These are phyloP conservation scores for Penicillium thymicola DNA, from an alignment of 2,329 filamentous ascomycete genomes.

Conservation along the genomic window DNA sequence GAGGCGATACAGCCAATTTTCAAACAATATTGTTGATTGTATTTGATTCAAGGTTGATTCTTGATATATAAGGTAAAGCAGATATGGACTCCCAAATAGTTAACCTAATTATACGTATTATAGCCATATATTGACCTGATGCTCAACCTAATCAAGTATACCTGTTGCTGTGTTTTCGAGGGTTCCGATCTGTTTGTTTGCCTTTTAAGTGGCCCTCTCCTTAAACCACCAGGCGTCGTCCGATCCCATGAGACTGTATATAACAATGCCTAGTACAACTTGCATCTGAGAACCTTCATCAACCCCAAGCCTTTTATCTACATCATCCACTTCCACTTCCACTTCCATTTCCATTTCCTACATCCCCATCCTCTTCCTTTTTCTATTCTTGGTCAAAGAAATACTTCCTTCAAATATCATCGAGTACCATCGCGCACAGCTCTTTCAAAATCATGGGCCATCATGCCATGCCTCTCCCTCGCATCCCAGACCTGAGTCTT, in stretches of 20 bases:
- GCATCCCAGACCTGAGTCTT: neutral
- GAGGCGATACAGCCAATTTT: neutral
- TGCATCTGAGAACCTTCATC: constrained; percentile 9
- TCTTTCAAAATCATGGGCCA: neutral
- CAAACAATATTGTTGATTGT: neutral
- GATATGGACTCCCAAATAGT: neutral
- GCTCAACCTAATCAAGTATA: neutral
- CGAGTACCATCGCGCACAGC: neutral
- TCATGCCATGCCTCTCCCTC: constrained; percentile 1
- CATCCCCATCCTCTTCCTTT: neutral
- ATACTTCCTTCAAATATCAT: neutral
- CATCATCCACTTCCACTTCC: neutral
- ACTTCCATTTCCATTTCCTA: neutral
- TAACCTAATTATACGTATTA: neutral
- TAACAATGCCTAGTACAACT: constrained; percentile 1
- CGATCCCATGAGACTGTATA: neutral
- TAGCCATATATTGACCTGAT: neutral
- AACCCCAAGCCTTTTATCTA: constrained; percentile 5
- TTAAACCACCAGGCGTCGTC: neutral
- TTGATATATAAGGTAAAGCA: neutral
- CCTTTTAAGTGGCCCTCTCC: neutral
- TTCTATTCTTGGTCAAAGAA: neutral
- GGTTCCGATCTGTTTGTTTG: neutral
- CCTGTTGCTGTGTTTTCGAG: neutral
- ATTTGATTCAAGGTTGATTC: neutral